Evolutionary conservation across 768 basidiomycete species (phyloP), one percentile per base, ranked within the genome.

Genomic region (Lentinula sp.): DNA sequence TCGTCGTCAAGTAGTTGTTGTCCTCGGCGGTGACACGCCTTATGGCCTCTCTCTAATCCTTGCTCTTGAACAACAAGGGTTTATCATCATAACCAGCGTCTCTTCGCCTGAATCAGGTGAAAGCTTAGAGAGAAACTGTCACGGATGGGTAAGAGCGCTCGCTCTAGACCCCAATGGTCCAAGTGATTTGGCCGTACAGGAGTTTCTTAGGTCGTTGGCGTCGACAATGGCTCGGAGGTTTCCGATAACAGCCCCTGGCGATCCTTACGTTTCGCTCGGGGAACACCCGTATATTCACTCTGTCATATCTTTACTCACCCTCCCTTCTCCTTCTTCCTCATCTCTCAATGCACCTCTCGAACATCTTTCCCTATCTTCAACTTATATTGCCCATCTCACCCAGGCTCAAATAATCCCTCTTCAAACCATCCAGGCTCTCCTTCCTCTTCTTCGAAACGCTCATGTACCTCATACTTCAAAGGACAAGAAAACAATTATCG

Each of bases 1-100:
- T 39, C 37, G 37, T 35, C 61, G 48, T 18, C 56, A 28, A 32
- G 52, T 34, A 35, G 35, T 62, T 58, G 91, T 94, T 40, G 80
- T 94, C 31, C 80, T 94, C 43, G 93, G 94, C 31, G 93, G 87
- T 8, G 93, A 95, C 68, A 80, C 81, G 18, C 82, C 87, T 0
- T 75, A 86, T 55, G 91, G 84, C 6, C 76, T 85, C n/a, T 84
- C 89, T 7, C 72, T 95, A 45, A 85, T 94, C 57, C 67, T 82
- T 50, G 87, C 87, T 57, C 77, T 95, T 49, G 91, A 93, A 73
- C 80, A 77, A 67, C 83, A 85, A 62, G 93, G 91, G 0, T 95
- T 88, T 67, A 88, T 94, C 66, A 87, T 95, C 40, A 85, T 95
- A 63, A 78, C 86, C 4, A 94, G 89, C 62, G 93, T 93, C 16